Percentiles rank a stretch among this genome's conserved stretches.
Conservation (phyloP, 2,329 filamentous ascomycete species). For the Talaromyces sp. region DNA sequence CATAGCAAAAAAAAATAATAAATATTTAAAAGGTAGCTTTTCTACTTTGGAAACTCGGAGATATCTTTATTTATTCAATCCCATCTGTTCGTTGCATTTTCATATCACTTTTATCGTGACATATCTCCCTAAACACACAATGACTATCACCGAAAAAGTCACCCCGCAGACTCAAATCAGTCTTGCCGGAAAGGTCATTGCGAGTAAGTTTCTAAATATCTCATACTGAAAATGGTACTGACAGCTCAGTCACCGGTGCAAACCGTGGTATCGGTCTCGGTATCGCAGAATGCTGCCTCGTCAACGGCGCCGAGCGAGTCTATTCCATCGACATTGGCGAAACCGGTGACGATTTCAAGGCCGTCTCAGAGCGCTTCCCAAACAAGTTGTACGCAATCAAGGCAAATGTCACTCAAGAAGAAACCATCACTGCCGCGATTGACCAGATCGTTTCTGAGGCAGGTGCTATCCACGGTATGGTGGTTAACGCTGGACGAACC, state of each 20-base stretch:
- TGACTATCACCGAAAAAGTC: background rate
- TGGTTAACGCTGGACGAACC: slow-evolving; percentile 43
- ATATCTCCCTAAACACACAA: background rate
- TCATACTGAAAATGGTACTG: background rate
- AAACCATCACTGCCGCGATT: slow-evolving; percentile 40
- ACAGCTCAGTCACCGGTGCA: slow-evolving; percentile 28
- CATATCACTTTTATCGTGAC: background rate
- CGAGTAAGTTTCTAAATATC: background rate
- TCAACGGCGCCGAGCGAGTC: slow-evolving; percentile 41
- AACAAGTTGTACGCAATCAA: slow-evolving; percentile 44
- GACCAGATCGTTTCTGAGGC: slow-evolving; percentile 37
- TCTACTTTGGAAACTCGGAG: background rate
- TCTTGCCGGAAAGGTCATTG: background rate
- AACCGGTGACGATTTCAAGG: slow-evolving; percentile 32
- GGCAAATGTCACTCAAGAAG: slow-evolving; percentile 46
- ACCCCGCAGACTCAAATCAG: background rate
- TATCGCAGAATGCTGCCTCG: slow-evolving; percentile 47
- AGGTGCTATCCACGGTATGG: slow-evolving; percentile 44
- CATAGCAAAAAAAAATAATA: background rate
- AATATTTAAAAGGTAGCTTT: background rate
- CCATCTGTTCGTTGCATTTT: background rate
- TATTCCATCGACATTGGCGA: slow-evolving; percentile 41
- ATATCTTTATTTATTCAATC: background rate
- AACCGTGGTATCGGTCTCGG: slow-evolving; percentile 46
- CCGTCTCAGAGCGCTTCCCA: slow-evolving; percentile 40